Evolutionary conservation across 2,329 filamentous ascomycete species (phyloP).

Genomic region (Aschersonia sp.): DNA sequence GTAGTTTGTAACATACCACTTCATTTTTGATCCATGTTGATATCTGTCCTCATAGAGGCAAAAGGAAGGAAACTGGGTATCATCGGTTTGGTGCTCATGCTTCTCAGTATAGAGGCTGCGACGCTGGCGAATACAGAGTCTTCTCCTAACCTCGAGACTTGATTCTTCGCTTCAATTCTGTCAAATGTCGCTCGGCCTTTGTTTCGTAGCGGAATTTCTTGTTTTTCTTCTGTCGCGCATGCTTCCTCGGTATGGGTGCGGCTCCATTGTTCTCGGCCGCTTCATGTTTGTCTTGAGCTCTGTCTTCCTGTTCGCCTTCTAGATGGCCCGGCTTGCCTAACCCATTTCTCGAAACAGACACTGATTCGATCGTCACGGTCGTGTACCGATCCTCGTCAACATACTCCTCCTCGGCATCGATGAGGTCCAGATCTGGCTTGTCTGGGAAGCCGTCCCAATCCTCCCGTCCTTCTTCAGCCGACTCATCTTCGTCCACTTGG

Average conservation of each 20-base stretch:
- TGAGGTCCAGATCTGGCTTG: slow-evolving; percentile 27
- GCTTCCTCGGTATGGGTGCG: slow-evolving; percentile 13
- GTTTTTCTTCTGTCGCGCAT: slow-evolving; percentile 48
- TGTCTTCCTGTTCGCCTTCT: slow-evolving; percentile 14
- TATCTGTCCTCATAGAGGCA: too few species aligned
- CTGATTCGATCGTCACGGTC: slow-evolving; percentile 83
- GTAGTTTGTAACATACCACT: too few species aligned
- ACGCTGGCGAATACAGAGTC: neutral
- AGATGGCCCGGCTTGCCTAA: slow-evolving; percentile 38
- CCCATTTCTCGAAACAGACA: slow-evolving; percentile 64
- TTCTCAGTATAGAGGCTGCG: too few species aligned
- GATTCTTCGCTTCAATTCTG: slow-evolving; percentile 54
- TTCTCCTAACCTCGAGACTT: slow-evolving; percentile 21
- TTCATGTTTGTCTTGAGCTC: slow-evolving; percentile 12
- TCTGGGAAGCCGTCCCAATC: slow-evolving; percentile 57
- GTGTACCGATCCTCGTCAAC: slow-evolving; percentile 94
- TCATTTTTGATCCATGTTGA: too few species aligned
- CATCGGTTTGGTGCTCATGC: too few species aligned
- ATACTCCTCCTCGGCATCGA: slow-evolving; percentile 85
- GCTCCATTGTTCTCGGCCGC: slow-evolving; percentile 10
- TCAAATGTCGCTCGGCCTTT: slow-evolving; percentile 69
- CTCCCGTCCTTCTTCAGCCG: slow-evolving; percentile 23
- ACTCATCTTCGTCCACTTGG: slow-evolving; percentile 25
- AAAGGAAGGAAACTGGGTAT: too few species aligned
- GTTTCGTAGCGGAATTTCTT: slow-evolving; percentile 87